These are phyloP conservation scores for Aspergillus pseudoglaucus DNA, from an alignment of 2,329 filamentous ascomycete genomes.

Conservation along the genomic window DNA sequence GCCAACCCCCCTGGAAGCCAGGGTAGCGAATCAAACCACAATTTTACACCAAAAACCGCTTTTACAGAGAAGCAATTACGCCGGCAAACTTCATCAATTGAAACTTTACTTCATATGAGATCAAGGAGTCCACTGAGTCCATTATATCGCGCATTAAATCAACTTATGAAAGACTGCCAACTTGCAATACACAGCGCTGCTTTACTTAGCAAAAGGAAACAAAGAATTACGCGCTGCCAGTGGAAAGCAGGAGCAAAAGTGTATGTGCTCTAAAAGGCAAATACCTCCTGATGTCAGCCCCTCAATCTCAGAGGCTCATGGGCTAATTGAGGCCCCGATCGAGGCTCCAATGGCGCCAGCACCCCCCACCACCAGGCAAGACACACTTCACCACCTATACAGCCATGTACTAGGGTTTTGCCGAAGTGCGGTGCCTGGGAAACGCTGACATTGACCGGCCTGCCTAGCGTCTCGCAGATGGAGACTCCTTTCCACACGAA, in stretches of 20 bases:
- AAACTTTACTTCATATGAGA: neutral
- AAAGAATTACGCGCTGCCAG: neutral
- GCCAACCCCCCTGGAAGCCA: neutral
- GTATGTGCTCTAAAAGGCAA: neutral
- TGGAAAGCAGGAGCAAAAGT: neutral
- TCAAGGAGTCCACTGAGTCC: neutral
- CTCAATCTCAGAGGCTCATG: neutral
- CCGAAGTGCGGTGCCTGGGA: too few species aligned
- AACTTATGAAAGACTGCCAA: neutral
- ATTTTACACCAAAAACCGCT: neutral
- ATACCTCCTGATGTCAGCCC: too few species aligned
- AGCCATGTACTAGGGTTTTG: neutral
- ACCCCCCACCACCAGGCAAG: neutral
- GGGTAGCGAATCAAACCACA: neutral
- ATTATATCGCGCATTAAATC: neutral
- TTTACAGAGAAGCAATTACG: neutral
- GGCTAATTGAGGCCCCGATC: neutral
- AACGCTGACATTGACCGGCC: too few species aligned
- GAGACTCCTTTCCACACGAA: too few species aligned
- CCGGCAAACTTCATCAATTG: neutral
- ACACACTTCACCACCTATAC: neutral
- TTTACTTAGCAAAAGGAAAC: neutral
- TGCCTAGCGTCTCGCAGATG: too few species aligned
- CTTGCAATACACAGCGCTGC: neutral
- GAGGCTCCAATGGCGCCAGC: neutral